phyloP scores from a whole-genome alignment of 495 filamentous ascomycete genomes.

The Trichocladium uniseriatum region DNA sequence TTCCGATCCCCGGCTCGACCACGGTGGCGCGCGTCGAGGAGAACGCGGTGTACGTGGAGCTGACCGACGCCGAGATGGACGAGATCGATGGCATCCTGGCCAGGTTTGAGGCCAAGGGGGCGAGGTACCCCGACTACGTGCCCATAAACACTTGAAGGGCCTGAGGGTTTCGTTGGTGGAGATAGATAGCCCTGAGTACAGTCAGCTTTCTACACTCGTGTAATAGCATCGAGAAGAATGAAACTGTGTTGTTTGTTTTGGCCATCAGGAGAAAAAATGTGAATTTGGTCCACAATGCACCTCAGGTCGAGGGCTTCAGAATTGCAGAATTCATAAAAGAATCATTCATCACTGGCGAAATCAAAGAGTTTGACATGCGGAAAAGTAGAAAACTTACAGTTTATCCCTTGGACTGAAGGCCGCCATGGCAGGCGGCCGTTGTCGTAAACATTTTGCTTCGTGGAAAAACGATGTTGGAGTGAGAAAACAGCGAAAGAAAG shows the following conservation, averaged over 20 bases:
- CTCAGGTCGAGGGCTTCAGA: conserved; percentile 30
- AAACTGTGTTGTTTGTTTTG: background rate
- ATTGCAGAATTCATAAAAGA: conserved; percentile 50
- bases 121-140: conserved; percentile 28
- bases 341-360: conserved; percentile 34
- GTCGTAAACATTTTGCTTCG: background rate
- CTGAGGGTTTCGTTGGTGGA: too few relatives aligned
- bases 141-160: conserved; percentile 27
- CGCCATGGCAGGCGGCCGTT: background rate
- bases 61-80: conserved; percentile 42
- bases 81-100: conserved; percentile 40
- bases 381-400: conserved; percentile 4
- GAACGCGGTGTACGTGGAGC: conserved; percentile 37
- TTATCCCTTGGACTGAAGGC: background rate
- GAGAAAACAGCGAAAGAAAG: background rate
- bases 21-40: conserved; percentile 38
- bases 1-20: conserved; percentile 75
- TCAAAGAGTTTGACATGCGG: background rate
- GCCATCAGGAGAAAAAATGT: conserved; percentile 25
- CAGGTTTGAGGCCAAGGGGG: conserved; percentile 34
- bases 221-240: background rate
- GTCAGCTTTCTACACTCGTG: background rate
- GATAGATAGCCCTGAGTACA: background rate
- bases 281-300: conserved; percentile 22
- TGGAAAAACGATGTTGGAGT: background rate